Conservation (phyloP, 1,284 basidiomycete species). For the Cerioporus squamosus region DNA sequence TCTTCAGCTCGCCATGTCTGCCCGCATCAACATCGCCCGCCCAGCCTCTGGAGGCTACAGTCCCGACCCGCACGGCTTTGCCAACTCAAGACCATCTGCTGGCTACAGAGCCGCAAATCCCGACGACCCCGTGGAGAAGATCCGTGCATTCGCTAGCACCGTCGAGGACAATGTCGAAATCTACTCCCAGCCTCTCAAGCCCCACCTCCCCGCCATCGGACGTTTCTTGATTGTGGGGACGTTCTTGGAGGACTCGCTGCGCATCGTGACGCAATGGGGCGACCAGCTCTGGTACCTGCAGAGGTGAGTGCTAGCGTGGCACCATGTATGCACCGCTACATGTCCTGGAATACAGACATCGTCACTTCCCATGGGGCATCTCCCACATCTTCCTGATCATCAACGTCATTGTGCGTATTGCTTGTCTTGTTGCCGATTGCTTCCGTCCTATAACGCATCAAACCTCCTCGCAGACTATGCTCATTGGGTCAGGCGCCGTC, state of each 20-base stretch:
- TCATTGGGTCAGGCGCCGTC: constrained; percentile 84
- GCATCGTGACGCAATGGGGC: constrained; percentile 93
- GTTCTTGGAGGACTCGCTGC: constrained; percentile 95
- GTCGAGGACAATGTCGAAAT: constrained; percentile 94
- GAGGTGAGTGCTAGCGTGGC: constrained; percentile 58
- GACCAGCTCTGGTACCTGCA: constrained; percentile 98
- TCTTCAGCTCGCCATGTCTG: constrained; percentile 61
- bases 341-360: constrained; percentile 61
- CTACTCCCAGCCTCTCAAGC: constrained; percentile 92
- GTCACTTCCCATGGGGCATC: constrained; percentile 93
- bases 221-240: constrained; percentile 98
- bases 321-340: constrained; percentile 5
- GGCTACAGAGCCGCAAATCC: constrained; percentile 80
- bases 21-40: constrained; percentile 82
- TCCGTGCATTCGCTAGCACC: constrained; percentile 77
- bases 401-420: constrained; percentile 85
- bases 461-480: constrained; percentile 73
- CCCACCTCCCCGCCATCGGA: constrained; percentile 93
- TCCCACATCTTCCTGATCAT: constrained; percentile 91
- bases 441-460: neutral
- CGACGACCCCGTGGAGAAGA: constrained; percentile 84
- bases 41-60: constrained; percentile 59
- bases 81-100: constrained; percentile 65
- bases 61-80: constrained; percentile 74
- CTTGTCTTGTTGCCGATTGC: constrained; percentile 10